These are phyloP conservation scores for Straminergon stramineum DNA, from an alignment of 225 moss, liverwort and hornwort genomes.

Conservation along the genomic window DNA sequence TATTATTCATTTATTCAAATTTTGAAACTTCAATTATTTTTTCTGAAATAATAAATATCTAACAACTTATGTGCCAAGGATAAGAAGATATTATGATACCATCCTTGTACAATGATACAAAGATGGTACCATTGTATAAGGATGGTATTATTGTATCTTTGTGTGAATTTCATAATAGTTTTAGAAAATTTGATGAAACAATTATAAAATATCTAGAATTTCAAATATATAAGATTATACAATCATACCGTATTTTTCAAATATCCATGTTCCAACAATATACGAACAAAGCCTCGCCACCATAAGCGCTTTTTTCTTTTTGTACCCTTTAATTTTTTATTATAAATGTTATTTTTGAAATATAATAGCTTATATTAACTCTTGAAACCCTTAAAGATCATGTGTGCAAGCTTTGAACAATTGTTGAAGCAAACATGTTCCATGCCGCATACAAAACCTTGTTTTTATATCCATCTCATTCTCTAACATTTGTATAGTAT, in stretches of 20 bases:
- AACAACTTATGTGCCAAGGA: neutral
- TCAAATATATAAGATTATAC: neutral
- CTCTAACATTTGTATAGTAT: neutral
- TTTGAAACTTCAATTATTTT: neutral
- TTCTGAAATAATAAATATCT: neutral
- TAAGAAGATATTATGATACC: too few relatives aligned
- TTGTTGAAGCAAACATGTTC: neutral
- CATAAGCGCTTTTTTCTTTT: constrained; percentile 11
- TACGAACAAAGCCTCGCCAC: constrained; percentile 45
- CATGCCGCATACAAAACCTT: neutral
- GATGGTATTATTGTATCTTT: too few relatives aligned
- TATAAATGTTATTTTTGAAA: neutral
- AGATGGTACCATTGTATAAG: too few relatives aligned
- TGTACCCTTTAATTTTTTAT: neutral
- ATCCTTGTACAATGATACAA: too few relatives aligned
- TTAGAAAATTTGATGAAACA: neutral
- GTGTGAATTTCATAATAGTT: too few relatives aligned
- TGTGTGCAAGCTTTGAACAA: neutral
- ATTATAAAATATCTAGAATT: too few relatives aligned
- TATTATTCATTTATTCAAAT: too few relatives aligned
- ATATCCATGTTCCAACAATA: constrained; percentile 25
- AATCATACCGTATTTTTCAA: neutral
- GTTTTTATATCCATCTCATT: neutral
- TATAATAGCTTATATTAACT: too few relatives aligned
- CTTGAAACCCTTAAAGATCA: neutral